These are phyloP conservation scores for Pyricularia pennisetigena DNA, from an alignment of 2,329 filamentous ascomycete genomes.

Conservation along the genomic window DNA sequence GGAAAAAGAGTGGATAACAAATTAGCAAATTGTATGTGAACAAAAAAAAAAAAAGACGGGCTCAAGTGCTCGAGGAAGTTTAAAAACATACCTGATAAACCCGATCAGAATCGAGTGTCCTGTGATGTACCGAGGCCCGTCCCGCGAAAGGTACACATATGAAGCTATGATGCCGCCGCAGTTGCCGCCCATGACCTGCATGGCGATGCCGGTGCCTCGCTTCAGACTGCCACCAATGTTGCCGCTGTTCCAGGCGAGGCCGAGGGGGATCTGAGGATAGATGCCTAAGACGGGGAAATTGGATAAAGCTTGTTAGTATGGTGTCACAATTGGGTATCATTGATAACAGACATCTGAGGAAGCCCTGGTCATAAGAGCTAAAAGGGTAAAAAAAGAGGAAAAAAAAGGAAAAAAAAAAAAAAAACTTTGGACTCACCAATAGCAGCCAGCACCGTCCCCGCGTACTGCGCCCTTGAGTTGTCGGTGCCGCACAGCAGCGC, in stretches of 20 bases:
- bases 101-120: constrained; percentile 14
- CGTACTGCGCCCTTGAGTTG: constrained; percentile 50
- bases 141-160: constrained; percentile 12
- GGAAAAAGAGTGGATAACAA: background rate
- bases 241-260: constrained; percentile 78
- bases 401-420: background rate
- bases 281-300: constrained; percentile 69
- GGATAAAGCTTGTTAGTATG: background rate
- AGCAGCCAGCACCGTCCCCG: constrained; percentile 59
- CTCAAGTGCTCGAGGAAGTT: background rate
- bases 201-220: constrained; percentile 62
- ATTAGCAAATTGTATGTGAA: background rate
- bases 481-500: constrained; percentile 50
- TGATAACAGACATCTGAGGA: background rate
- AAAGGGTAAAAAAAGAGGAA: too few relatives aligned
- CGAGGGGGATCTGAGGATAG: constrained; percentile 78
- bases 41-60: background rate
- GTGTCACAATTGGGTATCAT: too few relatives aligned
- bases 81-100: constrained; percentile 7
- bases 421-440: constrained; percentile 17
- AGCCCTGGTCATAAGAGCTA: too few relatives aligned
- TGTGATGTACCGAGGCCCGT: constrained; percentile 12
- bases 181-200: constrained; percentile 15
- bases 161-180: constrained; percentile 14
- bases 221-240: constrained; percentile 88